phyloP scores from a whole-genome alignment of 108 stramenopile species.

The Pseudonitzschia pungens region DNA sequence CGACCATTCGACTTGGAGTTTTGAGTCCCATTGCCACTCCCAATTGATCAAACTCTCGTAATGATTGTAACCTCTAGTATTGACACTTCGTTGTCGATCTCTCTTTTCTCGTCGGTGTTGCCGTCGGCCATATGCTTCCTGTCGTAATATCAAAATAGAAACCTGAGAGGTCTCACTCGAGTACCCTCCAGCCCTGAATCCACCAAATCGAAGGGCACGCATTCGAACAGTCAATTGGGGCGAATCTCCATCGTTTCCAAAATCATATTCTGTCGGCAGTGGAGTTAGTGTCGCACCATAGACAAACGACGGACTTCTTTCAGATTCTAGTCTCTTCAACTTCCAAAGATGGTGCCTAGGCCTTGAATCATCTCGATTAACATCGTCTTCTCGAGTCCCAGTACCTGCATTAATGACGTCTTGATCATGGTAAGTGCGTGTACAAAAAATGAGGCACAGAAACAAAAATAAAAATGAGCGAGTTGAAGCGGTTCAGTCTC shows the following conservation, averaged over 20 bases:
- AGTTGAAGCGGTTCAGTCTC: not conserved
- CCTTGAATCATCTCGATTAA: not conserved
- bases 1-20: not conserved
- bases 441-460: not conserved
- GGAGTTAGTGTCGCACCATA: constrained; percentile 54
- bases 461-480: not conserved
- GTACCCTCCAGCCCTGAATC: constrained; percentile 65
- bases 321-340: not conserved
- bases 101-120: not conserved
- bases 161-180: constrained; percentile 55
- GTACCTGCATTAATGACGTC: constrained; percentile 10
- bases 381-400: not conserved
- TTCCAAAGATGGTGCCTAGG: not conserved
- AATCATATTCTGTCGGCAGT: constrained; percentile 11
- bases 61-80: constrained; percentile 17
- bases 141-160: constrained; percentile 34
- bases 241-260: not conserved
- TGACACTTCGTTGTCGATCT: not conserved
- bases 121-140: not conserved
- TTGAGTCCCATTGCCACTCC: constrained; percentile 4
- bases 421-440: not conserved
- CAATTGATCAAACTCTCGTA: not conserved
- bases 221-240: not conserved
- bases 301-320: constrained; percentile 21
- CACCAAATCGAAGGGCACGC: constrained; percentile 61